Evolutionary conservation across 352 stramenopile species (phyloP).

Genomic region (Globisporangium perplexum): DNA sequence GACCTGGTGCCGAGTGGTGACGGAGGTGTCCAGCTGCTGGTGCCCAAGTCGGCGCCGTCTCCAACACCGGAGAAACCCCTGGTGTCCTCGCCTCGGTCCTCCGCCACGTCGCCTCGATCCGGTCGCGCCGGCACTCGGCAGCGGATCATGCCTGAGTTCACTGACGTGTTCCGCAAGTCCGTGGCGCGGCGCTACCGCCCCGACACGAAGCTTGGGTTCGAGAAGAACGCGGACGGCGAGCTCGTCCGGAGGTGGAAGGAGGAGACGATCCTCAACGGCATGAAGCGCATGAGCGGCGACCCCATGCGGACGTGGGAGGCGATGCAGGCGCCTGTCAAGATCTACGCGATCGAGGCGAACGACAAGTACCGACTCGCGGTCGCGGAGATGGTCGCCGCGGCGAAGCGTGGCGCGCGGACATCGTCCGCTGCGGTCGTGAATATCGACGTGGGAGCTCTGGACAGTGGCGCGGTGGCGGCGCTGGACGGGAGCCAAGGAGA

Average conservation of each 20-base stretch:
- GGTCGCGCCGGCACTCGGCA: slow-evolving; percentile 5
- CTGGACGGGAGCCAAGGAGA: background rate
- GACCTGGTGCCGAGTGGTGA: background rate
- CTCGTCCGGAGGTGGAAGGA: slow-evolving; percentile 65
- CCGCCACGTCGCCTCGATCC: background rate
- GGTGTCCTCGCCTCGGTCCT: background rate
- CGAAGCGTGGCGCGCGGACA: background rate
- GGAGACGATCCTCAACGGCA: slow-evolving; percentile 39
- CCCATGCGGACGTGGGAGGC: slow-evolving; percentile 61
- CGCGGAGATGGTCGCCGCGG: slow-evolving; percentile 7
- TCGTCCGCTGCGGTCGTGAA: background rate
- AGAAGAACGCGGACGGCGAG: slow-evolving; percentile 37
- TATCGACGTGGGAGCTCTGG: background rate
- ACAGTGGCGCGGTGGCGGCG: background rate
- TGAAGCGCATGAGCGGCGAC: slow-evolving; percentile 24
- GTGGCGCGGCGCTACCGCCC: slow-evolving; percentile 31
- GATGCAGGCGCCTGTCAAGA: slow-evolving; percentile 32
- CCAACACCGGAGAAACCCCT: background rate
- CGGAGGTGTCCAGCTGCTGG: background rate
- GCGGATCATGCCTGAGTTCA: slow-evolving; percentile 58
- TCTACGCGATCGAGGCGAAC: slow-evolving; percentile 58
- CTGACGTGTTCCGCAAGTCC: slow-evolving; percentile 59
- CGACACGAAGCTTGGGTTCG: slow-evolving; percentile 55
- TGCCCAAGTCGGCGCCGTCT: background rate
- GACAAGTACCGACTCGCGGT: slow-evolving; percentile 40